Evolutionary conservation across 495 filamentous ascomycete species (phyloP).

Genomic region (Xylaria telfairii): DNA sequence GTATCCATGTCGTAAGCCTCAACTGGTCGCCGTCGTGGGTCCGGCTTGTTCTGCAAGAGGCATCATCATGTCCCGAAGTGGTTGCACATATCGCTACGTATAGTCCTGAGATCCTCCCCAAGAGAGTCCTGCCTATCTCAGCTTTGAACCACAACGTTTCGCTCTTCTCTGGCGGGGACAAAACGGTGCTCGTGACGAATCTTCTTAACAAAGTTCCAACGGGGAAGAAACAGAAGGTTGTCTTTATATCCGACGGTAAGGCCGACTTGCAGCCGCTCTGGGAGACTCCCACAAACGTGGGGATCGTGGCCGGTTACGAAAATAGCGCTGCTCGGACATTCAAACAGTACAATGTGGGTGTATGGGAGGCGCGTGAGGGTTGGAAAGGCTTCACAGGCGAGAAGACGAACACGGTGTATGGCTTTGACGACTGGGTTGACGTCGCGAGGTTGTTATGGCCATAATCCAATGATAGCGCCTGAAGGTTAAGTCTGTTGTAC

Average conservation of each 20-base stretch:
- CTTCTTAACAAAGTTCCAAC: background rate
- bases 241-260: constrained; percentile 12
- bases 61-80: constrained; percentile 6
- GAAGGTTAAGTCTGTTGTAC: background rate
- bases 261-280: constrained; percentile 17
- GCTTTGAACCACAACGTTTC: constrained; percentile 13
- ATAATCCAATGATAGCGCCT: background rate
- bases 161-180: constrained; percentile 17
- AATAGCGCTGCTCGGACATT: constrained; percentile 16
- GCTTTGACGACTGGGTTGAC: constrained; percentile 15
- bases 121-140: background rate
- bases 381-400: constrained; percentile 12
- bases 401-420: constrained; percentile 8
- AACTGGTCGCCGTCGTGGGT: constrained; percentile 24
- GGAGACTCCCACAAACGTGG: constrained; percentile 17
- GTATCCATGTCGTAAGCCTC: constrained; percentile 17
- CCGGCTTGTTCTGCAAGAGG: constrained; percentile 17
- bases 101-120: constrained; percentile 14
- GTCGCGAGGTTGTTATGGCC: constrained; percentile 13
- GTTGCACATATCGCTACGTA: constrained; percentile 5
- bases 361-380: constrained; percentile 1
- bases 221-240: background rate
- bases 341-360: constrained; percentile 10
- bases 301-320: constrained; percentile 1
- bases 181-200: background rate